Evolutionary conservation across 139 green algal genomes (phyloP).

Genomic region (Chlamydomonas urium): DNA sequence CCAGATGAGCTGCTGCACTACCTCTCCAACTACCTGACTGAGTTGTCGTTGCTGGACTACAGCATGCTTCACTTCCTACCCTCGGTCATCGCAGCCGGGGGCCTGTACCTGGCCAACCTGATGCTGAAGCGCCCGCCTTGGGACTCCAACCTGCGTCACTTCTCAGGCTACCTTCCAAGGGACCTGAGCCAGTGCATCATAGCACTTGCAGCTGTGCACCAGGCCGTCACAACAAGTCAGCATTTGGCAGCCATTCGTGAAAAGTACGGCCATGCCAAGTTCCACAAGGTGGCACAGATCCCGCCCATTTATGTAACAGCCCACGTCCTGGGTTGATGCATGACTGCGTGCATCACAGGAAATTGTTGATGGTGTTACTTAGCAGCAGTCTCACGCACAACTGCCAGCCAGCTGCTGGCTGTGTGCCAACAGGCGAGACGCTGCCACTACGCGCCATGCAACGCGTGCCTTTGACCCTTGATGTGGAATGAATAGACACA

Average conservation of each 20-base stretch:
- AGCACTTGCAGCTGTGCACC: constrained; percentile 24
- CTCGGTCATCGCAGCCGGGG: constrained; percentile 66
- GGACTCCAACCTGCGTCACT: constrained; percentile 41
- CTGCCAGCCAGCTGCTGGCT: no score
- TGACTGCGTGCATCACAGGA: no score
- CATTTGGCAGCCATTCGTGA: constrained; percentile 24
- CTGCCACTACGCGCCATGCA: no score
- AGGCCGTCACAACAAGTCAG: not conserved
- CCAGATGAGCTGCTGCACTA: constrained; percentile 52
- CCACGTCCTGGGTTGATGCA: no score
- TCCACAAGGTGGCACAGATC: constrained; percentile 15
- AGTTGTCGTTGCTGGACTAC: constrained; percentile 89
- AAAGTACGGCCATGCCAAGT: constrained; percentile 23
- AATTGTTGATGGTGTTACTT: no score
- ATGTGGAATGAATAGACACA: no score
- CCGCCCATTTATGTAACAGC: no score
- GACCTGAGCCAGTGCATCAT: constrained; percentile 29
- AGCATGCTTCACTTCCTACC: constrained; percentile 71
- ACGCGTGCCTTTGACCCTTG: no score
- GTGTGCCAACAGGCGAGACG: no score
- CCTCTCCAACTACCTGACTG: constrained; percentile 81
- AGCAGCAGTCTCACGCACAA: no score
- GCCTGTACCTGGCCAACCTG: constrained; percentile 71
- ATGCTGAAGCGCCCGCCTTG: constrained; percentile 42
- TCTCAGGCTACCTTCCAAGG: constrained; percentile 18